Evolutionary conservation across 148 eudicot species (phyloP).

Genomic region (Chenopodium formosanum): DNA sequence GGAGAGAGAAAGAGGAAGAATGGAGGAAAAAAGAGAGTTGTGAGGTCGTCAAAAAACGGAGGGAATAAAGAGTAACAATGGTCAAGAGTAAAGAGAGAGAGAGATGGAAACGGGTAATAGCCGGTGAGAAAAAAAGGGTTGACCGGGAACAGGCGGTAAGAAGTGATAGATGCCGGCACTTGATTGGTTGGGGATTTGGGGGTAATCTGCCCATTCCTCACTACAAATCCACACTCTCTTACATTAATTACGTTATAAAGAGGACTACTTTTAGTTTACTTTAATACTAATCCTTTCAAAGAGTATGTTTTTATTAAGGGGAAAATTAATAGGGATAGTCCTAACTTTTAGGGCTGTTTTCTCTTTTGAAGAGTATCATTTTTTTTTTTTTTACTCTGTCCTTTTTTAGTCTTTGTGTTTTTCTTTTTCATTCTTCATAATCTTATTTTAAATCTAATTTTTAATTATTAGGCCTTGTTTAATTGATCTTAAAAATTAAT

Average conservation of each 20-base stretch:
- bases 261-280: no score
- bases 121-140: neutral
- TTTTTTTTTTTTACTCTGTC: neutral
- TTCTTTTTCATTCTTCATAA: no score
- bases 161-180: neutral
- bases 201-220: neutral
- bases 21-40: neutral
- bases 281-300: no score
- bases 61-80: constrained; percentile 3
- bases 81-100: constrained; percentile 3
- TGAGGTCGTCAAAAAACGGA: constrained; percentile 12
- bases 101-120: neutral
- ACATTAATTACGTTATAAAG: no score
- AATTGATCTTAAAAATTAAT: no score
- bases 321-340: neutral
- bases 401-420: no score
- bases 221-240: neutral
- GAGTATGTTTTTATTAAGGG: no score
- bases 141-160: constrained; percentile 15
- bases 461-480: no score
- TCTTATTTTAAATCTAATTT: no score
- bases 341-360: neutral
- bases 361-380: neutral
- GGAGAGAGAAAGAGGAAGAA: neutral
- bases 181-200: constrained; percentile 14